Evolutionary conservation across 257 asterid species (phyloP).

Genomic region (Nicotiana obtusifolia): DNA sequence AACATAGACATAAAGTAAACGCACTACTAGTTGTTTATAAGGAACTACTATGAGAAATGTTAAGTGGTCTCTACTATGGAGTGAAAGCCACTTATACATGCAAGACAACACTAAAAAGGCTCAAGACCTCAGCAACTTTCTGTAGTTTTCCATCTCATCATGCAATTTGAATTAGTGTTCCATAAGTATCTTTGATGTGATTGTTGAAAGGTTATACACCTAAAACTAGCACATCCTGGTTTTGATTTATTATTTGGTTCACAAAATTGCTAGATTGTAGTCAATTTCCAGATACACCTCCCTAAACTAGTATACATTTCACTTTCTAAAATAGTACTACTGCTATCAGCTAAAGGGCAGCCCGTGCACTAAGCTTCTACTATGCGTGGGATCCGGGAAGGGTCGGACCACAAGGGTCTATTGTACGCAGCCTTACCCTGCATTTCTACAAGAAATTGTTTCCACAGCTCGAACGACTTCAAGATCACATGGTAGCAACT

Average conservation of each 20-base stretch:
- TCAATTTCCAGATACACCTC: neutral
- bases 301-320: neutral
- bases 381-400: no score
- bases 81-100: neutral
- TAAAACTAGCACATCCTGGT: neutral
- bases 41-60: neutral
- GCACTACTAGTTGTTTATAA: neutral
- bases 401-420: no score
- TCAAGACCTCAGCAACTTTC: conserved; percentile 4
- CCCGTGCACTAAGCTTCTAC: no score
- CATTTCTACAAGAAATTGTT: no score
- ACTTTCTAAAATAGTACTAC: neutral
- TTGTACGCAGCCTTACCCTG: no score
- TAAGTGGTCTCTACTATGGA: neutral
- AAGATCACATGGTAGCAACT: no score
- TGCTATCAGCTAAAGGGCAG: neutral
- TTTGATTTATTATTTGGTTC: neutral
- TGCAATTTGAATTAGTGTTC: neutral
- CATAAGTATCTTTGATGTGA: conserved; percentile 7
- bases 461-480: no score
- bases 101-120: neutral
- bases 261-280: neutral
- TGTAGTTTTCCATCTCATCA: neutral
- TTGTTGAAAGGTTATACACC: neutral
- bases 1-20: neutral